Conservation (phyloP, 2,329 filamentous ascomycete species). For the Daldinia sp. region DNA sequence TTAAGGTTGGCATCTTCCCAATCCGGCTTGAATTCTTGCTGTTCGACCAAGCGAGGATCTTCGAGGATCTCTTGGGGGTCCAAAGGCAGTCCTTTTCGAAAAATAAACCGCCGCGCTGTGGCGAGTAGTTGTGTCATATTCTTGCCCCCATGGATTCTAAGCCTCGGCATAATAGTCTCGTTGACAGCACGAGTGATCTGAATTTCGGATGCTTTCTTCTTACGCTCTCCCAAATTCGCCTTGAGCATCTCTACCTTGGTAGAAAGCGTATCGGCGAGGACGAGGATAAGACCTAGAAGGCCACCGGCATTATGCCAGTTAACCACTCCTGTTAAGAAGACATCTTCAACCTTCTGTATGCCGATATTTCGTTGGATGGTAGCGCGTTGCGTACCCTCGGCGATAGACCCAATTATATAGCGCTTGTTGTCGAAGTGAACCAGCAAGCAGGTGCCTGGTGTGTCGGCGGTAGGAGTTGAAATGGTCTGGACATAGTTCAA, state of each 20-base stretch:
- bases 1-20: slow-evolving; percentile 82
- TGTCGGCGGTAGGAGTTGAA: slow-evolving; percentile 88
- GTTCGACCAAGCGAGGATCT: slow-evolving; percentile 54
- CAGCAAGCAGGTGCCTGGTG: slow-evolving; percentile 80
- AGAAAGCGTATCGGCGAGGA: slow-evolving; percentile 76
- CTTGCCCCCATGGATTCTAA: slow-evolving; percentile 81
- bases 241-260: slow-evolving; percentile 58
- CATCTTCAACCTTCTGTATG: slow-evolving; percentile 75
- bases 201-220: slow-evolving; percentile 53
- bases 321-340: slow-evolving; percentile 85
- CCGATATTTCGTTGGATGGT: slow-evolving; percentile 75
- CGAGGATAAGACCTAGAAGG: slow-evolving; percentile 85
- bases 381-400: slow-evolving; percentile 87
- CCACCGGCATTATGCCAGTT: slow-evolving; percentile 84
- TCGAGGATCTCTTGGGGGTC: slow-evolving; percentile 73
- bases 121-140: slow-evolving; percentile 86
- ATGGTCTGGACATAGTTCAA: slow-evolving; percentile 79
- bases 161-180: slow-evolving; percentile 46
- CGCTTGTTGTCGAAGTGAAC: slow-evolving; percentile 84
- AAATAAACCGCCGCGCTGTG: slow-evolving; percentile 86
- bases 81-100: slow-evolving; percentile 85
- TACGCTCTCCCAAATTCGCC: slow-evolving; percentile 55
- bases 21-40: slow-evolving; percentile 70
- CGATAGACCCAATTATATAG: slow-evolving; percentile 85
- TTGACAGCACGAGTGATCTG: slow-evolving; percentile 11